Evolutionary conservation across 2,329 filamentous ascomycete species (phyloP).

Genomic region (Phaeosphaeria sp.): DNA sequence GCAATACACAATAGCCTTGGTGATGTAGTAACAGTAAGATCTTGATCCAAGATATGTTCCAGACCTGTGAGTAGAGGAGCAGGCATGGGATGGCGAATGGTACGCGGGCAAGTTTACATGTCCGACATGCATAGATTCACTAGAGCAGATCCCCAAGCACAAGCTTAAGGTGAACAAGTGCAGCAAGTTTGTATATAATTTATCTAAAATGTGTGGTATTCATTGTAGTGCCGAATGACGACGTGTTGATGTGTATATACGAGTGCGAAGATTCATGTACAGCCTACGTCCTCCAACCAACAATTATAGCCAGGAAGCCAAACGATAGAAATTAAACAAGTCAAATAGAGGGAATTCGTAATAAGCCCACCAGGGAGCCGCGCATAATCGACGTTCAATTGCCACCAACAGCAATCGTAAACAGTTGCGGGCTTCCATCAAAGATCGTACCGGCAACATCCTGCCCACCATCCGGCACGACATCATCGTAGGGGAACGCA

Average conservation of each 20-base stretch:
- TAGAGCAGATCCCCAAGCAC: too few relatives aligned
- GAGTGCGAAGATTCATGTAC: background rate
- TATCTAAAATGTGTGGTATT: too few relatives aligned
- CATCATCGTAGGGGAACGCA: constrained; percentile 73
- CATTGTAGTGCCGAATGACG: too few relatives aligned
- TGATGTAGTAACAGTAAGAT: too few relatives aligned
- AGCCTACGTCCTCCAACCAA: background rate
- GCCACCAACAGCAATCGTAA: constrained; percentile 58
- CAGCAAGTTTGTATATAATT: too few relatives aligned
- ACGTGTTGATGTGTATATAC: background rate
- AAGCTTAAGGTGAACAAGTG: too few relatives aligned
- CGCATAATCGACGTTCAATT: background rate
- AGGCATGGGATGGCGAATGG: too few relatives aligned
- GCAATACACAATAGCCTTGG: too few relatives aligned
- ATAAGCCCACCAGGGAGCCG: background rate
- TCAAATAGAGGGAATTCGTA: background rate
- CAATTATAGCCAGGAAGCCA: background rate
- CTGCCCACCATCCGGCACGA: constrained; percentile 62
- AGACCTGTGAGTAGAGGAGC: too few relatives aligned
- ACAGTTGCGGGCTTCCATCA: constrained; percentile 53
- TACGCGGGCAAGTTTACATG: too few relatives aligned
- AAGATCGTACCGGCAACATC: constrained; percentile 63
- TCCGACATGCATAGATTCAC: too few relatives aligned
- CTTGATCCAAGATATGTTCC: too few relatives aligned
- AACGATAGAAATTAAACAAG: background rate